Conservation (phyloP, 768 basidiomycete species). For the Amanita jacksonii region DNA sequence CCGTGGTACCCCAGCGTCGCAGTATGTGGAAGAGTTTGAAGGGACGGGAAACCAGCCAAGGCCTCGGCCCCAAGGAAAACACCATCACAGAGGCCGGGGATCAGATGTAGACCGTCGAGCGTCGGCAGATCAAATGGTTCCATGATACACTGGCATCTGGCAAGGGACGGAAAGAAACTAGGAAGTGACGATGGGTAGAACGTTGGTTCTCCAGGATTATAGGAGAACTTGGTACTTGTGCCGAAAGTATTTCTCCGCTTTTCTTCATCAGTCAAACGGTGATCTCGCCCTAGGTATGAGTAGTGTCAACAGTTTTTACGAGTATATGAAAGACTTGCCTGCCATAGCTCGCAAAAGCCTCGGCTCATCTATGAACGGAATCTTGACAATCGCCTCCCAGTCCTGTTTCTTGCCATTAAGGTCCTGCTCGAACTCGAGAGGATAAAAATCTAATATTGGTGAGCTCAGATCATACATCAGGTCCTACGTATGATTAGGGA, state of each 20-base stretch:
- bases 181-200: constrained; percentile 87
- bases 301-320: not conserved
- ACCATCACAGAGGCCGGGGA: constrained; percentile 82
- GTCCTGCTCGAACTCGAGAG: constrained; percentile 83
- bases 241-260: constrained; percentile 66
- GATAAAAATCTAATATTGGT: constrained; percentile 92
- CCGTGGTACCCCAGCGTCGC: constrained; percentile 74
- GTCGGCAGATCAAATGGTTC: constrained; percentile 85
- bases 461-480: constrained; percentile 82
- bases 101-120: constrained; percentile 73
- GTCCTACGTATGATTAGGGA: constrained; percentile 41
- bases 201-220: constrained; percentile 51
- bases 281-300: constrained; percentile 53
- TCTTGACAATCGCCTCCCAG: constrained; percentile 99
- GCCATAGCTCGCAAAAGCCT: constrained; percentile 78
- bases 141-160: constrained; percentile 71
- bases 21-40: constrained; percentile 78
- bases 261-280: constrained; percentile 70
- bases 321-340: constrained; percentile 31
- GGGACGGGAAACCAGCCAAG: constrained; percentile 92
- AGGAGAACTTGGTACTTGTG: constrained; percentile 72
- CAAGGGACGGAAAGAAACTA: constrained; percentile 87
- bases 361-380: constrained; percentile 88
- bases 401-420: constrained; percentile 97
- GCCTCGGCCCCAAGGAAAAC: constrained; percentile 79